Evolutionary conservation across 2,329 filamentous ascomycete species (phyloP), one percentile per base, ranked within the genome.

Genomic region (Exophiala sp.): DNA sequence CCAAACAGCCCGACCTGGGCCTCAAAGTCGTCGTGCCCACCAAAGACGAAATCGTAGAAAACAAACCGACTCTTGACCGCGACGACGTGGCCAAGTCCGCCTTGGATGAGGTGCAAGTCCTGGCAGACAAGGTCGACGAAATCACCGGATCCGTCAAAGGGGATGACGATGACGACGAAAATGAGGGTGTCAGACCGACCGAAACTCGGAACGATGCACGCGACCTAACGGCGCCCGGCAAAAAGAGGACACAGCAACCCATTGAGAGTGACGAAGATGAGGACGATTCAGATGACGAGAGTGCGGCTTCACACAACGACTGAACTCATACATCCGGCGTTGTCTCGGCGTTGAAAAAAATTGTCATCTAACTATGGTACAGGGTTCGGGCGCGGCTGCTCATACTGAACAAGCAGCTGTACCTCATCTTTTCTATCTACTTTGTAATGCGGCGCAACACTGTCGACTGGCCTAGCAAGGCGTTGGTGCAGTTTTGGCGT

Each of bases 11-110:
- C 5, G 65, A 67, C 39, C 73, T 83, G 34, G 74, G 70, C 2
- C 73, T 85, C 14, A 72, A 78, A 58, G 79, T 83, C 7, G 68
- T 80, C n/a, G 75, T 72, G 49, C 71, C 74, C 6, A 52, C 48
- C 7, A 67, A 72, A 43, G 61, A 67, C 5, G 58, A 61, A 38
- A 67, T 73, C 20, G 64, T 70, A 44, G 71, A 72, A 47, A 52
- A 51, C 18, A 52, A 73, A 53, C 68, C 69, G n/a, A 65, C 67
- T n/a, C 63, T 76, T 34, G 74, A 77, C 52, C 66, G 71, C 35
- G 74, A 76, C 57, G 72, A 63, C 41, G 57, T 63, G 16, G 61
- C 61, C 2, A 63, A 63, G 41, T 57, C 54, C 32, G 58, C 61
- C 2, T 14, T 63, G 38, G 58, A 60, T 14, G 56, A 63, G 32